Conservation (phyloP, 331 rosid genomes). For the Acacia pycnantha region DNA sequence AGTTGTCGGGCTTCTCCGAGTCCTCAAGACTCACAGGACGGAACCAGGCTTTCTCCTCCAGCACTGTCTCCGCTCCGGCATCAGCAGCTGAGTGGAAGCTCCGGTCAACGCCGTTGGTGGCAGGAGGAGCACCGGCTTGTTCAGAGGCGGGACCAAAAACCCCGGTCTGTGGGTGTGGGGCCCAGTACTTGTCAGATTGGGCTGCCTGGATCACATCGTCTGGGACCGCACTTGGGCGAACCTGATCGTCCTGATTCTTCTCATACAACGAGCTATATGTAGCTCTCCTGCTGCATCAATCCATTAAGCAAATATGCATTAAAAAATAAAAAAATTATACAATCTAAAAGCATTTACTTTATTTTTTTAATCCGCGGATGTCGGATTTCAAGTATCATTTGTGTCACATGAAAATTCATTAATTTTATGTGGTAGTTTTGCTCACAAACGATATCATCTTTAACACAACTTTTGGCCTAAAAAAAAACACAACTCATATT, state of each 20-base stretch:
- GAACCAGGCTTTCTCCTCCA: slow-evolving; percentile 93
- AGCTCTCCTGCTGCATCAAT: slow-evolving; percentile 71
- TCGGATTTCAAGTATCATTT: no score
- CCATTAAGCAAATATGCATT: background rate
- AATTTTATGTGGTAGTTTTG: background rate
- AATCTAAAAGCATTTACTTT: background rate
- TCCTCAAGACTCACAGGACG: slow-evolving; percentile 90
- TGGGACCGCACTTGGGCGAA: slow-evolving; percentile 46
- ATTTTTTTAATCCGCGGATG: background rate
- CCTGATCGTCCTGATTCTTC: slow-evolving; percentile 76
- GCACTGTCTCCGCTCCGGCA: slow-evolving; percentile 39
- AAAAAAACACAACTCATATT: no score
- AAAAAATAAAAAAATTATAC: background rate
- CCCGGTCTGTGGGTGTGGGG: slow-evolving; percentile 87
- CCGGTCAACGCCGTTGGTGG: slow-evolving; percentile 21
- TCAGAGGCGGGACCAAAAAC: slow-evolving; percentile 75
- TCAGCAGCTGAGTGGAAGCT: slow-evolving; percentile 19
- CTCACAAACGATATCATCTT: background rate
- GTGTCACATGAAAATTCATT: background rate
- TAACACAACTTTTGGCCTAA: no score
- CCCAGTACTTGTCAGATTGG: slow-evolving; percentile 71
- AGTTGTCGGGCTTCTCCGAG: slow-evolving; percentile 77
- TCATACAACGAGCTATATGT: slow-evolving; percentile 66
- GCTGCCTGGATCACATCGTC: slow-evolving; percentile 68
- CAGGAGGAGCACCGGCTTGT: background rate